Evolutionary conservation across 805 yeast genomes (phyloP), one percentile per base, ranked within the genome.

Genomic region (Lipomyces chichibuensis): DNA sequence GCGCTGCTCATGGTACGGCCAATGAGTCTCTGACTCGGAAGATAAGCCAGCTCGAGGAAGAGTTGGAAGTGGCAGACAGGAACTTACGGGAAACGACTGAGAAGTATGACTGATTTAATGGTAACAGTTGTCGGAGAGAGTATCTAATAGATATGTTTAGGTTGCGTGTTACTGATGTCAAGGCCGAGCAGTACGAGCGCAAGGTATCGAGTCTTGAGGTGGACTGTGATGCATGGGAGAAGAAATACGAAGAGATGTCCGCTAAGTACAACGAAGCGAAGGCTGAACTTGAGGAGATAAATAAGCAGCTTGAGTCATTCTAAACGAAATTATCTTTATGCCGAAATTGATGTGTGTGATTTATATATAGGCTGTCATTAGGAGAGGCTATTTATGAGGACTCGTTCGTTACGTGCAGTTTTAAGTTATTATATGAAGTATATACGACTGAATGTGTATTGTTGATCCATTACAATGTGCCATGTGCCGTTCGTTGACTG

Each of bases 101-200:
- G 77, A 93, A 92, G 73, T 69, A 49, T 32, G 71, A 56, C 13
- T n/a, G 17, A 14, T n/a, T 7, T 25, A 13, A 11, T 11, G 23
- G 11, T 49, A 13, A 13, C 39, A 6, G n/a, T n/a, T 20, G 33
- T 57, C 17, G 17, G 37, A 52, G 5, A 17, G 39, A 33, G 27
- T 56, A 29, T 25, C 33, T 61, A 27, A 33, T 54, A 2, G 23
- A 9, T 27, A 3, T 9, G 3, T 8, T 11, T 37, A 69, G 71
- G 83, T 85, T 94, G 80, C 91, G 97, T 81, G 97, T 92, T 79
- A 88, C 97, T 66, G 99, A 95, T 78, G 87, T 95, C 82, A 92
- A 92, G 83, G 94, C 95, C 73, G 99, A 95, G 82, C 96, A 92
- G 80, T 85, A 92, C 80, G 97, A 92, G 82, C 91, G 97, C 83